Evolutionary conservation across 164 flowering plant species (phyloP).

Genomic region (Berberis vulgaris): DNA sequence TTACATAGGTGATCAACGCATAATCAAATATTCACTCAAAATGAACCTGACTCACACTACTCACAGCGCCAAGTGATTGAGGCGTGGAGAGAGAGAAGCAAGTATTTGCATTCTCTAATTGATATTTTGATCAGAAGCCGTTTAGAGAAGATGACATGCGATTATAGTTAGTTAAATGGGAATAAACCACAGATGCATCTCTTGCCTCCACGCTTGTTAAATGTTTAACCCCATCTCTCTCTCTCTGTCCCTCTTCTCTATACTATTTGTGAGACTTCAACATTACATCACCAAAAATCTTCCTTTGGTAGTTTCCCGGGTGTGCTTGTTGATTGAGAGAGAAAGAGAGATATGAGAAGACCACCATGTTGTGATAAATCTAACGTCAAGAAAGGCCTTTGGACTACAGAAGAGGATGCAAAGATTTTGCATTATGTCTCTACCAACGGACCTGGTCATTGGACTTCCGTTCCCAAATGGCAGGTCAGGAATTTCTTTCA

Average conservation of each 20-base stretch:
- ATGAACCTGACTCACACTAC: constrained; percentile 36
- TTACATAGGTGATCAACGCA: constrained; percentile 21
- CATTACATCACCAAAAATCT: not conserved
- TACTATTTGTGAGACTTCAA: not conserved
- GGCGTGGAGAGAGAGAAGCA: constrained; percentile 17
- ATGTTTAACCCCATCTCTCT: constrained; percentile 26
- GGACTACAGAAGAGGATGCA: constrained; percentile 68
- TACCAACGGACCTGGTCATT: constrained; percentile 60
- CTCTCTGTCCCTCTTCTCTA: not conserved
- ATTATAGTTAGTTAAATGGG: constrained; percentile 33
- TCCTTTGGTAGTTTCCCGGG: no score
- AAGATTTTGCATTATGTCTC: constrained; percentile 51
- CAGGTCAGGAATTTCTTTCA: constrained; percentile 34
- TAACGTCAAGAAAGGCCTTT: constrained; percentile 45
- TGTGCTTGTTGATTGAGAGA: no score
- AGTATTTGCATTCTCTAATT: constrained; percentile 6
- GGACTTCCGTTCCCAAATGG: constrained; percentile 65
- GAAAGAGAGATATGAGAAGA: constrained; percentile 38
- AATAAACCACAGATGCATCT: constrained; percentile 47
- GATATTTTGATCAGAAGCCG: constrained; percentile 22
- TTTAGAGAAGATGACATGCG: constrained; percentile 35
- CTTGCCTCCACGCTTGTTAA: constrained; percentile 48
- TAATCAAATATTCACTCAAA: constrained; percentile 52
- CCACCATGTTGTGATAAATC: constrained; percentile 57
- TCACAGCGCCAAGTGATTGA: constrained; percentile 13